Percentiles rank a stretch among this genome's conserved stretches.
Conservation (phyloP, 192 early-diverging fungal genomes). For the Diversispora epigaea region DNA sequence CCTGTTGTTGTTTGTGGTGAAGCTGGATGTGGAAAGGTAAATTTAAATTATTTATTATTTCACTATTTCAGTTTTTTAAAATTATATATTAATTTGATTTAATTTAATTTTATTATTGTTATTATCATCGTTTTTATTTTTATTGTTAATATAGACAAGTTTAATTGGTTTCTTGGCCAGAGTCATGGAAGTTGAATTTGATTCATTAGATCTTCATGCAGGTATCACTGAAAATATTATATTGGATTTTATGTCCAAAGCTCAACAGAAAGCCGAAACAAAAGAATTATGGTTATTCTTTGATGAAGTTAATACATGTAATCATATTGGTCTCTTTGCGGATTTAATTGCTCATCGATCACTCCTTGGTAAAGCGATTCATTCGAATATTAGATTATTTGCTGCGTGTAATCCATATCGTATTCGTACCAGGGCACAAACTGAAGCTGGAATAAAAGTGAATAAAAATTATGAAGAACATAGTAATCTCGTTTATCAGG, state of each 20-base stretch:
- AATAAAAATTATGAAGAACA: conserved; percentile 9
- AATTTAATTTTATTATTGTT: neutral
- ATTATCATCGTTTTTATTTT: neutral
- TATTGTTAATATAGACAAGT: conserved; percentile 24
- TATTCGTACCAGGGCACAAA: conserved; percentile 7
- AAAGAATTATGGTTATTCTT: conserved; percentile 32
- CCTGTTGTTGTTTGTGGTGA: conserved; percentile 32
- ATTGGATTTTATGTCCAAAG: conserved; percentile 2
- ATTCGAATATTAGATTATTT: conserved; percentile 27
- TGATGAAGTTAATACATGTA: conserved; percentile 33
- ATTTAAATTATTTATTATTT: neutral
- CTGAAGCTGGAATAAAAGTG: conserved; percentile 10
- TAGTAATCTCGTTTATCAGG: conserved; percentile 32
- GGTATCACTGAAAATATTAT: conserved; percentile 22
- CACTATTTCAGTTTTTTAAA: too few relatives aligned
- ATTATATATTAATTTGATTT: neutral
- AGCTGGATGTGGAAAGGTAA: conserved; percentile 34
- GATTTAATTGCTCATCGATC: conserved; percentile 17
- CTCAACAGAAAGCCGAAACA: conserved; percentile 1
- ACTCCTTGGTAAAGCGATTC: conserved; percentile 13
- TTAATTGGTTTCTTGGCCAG: conserved; percentile 26
- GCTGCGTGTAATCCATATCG: conserved; percentile 34
- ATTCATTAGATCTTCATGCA: conserved; percentile 19
- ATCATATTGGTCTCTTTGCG: conserved; percentile 20
- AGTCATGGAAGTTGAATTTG: conserved; percentile 26